Evolutionary conservation across 257 asterid species (phyloP), one percentile per base, ranked within the genome.

Genomic region (Anisodus acutangulus): DNA sequence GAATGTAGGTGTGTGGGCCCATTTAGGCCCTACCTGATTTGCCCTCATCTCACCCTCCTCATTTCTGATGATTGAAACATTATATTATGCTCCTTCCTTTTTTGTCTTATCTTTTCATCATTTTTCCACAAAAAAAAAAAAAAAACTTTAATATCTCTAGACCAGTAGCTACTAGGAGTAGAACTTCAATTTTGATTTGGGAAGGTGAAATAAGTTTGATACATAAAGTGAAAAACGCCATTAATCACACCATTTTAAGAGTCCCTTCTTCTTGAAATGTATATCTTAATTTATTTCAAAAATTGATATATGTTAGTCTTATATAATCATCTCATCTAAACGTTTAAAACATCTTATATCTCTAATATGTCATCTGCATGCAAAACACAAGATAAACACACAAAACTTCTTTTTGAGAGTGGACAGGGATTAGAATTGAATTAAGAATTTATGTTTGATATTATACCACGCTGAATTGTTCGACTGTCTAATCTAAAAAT

Each of bases 31-130:
- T 53, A 53, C 35, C 35, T 22, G 8, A 74, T 74, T 19, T 74
- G 64, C 3, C 43, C 41, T 47, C 58, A 26, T 64, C 43, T 8
- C 37, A 62, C 5, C 43, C 41, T 26, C 43, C 19, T 12, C n/a
- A 72, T 72, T 74, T 74, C 43, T 49, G 47, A 72, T 19, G 62
- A 74, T 74, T 11, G 81, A 74, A 47, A 11, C 45, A 51, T 51
- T 19, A 49, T 51, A 51, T 76, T 6, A 26, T 13, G 63, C 81
- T 12, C 64, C 4, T 76, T 76, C 81, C 81, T 26, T 76, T 3
- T 51, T 13, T 26, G 81, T 76, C 22, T 13, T 26, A 31, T 26
- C 13, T 5, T 22, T 76, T 47, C 62, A 74, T 13, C 17, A 4
- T 9, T 71, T 41, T 13, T 8, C 3, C 4, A 9, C 60, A 5